Evolutionary conservation across 163 green algal genomes (phyloP).

Genomic region (Scenedesmus sp.): DNA sequence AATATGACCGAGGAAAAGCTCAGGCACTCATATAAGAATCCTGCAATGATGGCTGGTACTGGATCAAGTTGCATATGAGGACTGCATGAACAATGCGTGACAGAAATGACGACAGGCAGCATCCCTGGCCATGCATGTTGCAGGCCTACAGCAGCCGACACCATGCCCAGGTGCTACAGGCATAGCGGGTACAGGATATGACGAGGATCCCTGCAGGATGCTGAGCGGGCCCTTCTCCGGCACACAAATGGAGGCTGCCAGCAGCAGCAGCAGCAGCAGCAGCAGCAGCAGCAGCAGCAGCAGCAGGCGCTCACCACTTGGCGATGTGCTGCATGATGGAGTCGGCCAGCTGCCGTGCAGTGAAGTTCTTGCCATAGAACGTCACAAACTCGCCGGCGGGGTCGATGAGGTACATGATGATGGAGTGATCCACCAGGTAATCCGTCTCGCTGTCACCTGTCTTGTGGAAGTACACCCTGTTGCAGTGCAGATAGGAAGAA

Average conservation of each 20-base stretch:
- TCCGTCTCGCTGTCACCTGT: conserved; percentile 81
- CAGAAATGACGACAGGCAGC: too few relatives aligned
- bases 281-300: not conserved
- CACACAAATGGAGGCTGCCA: not conserved
- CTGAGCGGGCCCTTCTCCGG: too few relatives aligned
- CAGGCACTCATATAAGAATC: not conserved
- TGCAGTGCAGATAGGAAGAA: not conserved
- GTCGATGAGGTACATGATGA: conserved; percentile 98
- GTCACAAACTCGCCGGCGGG: conserved; percentile 96
- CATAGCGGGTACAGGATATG: not conserved
- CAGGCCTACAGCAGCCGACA: too few relatives aligned
- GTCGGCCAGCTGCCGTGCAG: conserved; percentile 43
- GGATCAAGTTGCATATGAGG: not conserved
- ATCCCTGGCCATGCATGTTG: too few relatives aligned
- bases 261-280: not conserved
- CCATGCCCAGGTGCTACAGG: not conserved
- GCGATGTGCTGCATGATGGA: conserved; percentile 53
- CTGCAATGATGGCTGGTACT: not conserved
- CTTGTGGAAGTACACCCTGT: conserved; percentile 84
- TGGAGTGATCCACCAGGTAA: conserved; percentile 98
- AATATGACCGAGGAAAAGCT: not conserved
- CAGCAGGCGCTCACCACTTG: conserved; percentile 49
- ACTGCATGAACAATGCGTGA: too few relatives aligned
- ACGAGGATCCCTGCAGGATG: too few relatives aligned
- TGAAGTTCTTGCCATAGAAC: conserved; percentile 87